Evolutionary conservation across 2,329 filamentous ascomycete species (phyloP).

Genomic region (Colletotrichum cereale): DNA sequence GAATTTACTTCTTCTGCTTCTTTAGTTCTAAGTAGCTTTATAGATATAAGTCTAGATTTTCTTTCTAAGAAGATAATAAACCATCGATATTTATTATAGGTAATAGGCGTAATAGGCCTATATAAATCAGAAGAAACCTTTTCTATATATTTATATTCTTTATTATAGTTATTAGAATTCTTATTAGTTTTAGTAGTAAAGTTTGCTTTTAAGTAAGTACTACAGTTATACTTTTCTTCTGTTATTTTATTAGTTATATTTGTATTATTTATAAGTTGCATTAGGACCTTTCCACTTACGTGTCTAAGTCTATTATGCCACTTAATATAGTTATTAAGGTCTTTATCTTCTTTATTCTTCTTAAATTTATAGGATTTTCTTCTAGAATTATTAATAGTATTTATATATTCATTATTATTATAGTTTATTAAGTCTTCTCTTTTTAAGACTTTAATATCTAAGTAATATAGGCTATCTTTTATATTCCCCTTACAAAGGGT

Average conservation of each 20-base stretch:
- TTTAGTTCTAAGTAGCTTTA: not conserved
- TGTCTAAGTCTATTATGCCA: not conserved
- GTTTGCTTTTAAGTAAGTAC: not conserved
- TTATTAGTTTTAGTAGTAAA: not conserved
- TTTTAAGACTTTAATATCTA: too few species aligned
- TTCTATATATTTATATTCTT: not conserved
- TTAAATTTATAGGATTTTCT: too few species aligned
- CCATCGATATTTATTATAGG: not conserved
- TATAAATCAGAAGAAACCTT: not conserved
- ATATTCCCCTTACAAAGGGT: not conserved
- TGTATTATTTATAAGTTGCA: not conserved
- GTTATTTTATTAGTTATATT: not conserved
- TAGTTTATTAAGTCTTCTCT: not conserved
- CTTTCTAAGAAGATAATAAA: not conserved
- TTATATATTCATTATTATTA: not conserved
- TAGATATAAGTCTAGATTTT: too few species aligned
- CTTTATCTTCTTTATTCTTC: not conserved
- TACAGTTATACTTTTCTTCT: not conserved
- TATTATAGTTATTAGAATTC: not conserved
- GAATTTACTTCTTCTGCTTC: not conserved
- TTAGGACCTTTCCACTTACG: not conserved
- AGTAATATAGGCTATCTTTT: too few species aligned
- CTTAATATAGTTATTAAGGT: not conserved
- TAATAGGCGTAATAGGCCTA: not conserved
- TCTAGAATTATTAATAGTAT: too few species aligned